These are phyloP conservation scores for Penicillium silybi DNA, from an alignment of 495 filamentous ascomycete genomes.

Conservation along the genomic window DNA sequence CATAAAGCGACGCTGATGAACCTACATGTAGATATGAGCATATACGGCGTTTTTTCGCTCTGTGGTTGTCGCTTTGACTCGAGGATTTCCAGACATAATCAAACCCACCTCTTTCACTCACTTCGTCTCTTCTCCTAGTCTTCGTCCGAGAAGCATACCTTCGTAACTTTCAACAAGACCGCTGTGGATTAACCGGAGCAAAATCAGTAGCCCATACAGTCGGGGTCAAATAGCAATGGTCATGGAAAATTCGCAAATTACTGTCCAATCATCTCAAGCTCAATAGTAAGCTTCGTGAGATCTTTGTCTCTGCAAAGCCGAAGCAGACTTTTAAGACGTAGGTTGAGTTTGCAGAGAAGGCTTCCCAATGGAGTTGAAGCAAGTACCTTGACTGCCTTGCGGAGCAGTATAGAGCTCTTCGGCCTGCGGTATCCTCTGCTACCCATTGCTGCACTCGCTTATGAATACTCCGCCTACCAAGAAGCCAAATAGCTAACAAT, in stretches of 20 bases:
- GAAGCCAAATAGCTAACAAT: not conserved
- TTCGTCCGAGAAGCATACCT: not conserved
- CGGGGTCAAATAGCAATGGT: not conserved
- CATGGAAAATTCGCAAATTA: not conserved
- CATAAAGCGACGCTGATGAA: constrained; percentile 39
- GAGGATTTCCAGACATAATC: constrained; percentile 19
- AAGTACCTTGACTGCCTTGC: not conserved
- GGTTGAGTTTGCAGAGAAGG: not conserved
- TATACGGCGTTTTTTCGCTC: constrained; percentile 38
- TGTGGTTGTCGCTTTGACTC: constrained; percentile 20
- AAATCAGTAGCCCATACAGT: not conserved
- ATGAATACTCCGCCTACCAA: not conserved
- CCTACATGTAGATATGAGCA: constrained; percentile 48
- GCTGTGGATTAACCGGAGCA: not conserved
- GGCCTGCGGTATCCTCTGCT: not conserved
- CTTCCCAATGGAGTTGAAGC: not conserved
- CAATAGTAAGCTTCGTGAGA: not conserved
- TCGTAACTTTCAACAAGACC: not conserved
- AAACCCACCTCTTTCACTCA: constrained; percentile 9
- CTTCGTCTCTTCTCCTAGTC: not conserved
- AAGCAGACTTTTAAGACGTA: not conserved
- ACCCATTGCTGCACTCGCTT: not conserved
- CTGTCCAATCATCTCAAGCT: not conserved
- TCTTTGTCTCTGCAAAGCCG: not conserved
- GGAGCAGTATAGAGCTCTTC: not conserved